Evolutionary conservation across 805 yeast genomes (phyloP).

Genomic region (Myxozyma lipomycoides): DNA sequence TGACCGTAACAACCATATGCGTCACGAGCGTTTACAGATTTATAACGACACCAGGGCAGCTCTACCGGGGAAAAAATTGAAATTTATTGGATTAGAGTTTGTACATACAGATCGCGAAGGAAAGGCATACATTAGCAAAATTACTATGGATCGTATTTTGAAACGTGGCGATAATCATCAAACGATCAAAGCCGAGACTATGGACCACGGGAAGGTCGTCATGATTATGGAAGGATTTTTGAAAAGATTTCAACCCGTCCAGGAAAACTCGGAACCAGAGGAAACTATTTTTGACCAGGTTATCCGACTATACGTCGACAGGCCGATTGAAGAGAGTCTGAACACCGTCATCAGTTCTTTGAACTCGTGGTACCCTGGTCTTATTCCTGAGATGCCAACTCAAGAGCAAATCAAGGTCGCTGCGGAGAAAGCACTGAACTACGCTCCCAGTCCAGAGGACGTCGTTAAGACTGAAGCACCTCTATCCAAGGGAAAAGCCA

Average conservation of each 20-base stretch:
- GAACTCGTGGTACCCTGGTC: constrained; percentile 42
- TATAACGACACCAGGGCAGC: constrained; percentile 48
- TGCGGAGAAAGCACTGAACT: constrained; percentile 49
- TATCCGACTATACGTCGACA: constrained; percentile 51
- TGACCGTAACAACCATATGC: constrained; percentile 80
- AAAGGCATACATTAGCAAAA: constrained; percentile 24
- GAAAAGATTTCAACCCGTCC: constrained; percentile 60
- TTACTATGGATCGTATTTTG: constrained; percentile 58
- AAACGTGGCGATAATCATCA: constrained; percentile 86
- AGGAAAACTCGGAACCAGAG: constrained; percentile 53
- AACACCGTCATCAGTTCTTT: constrained; percentile 43
- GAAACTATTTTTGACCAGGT: constrained; percentile 55
- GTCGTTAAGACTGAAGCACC: constrained; percentile 25
- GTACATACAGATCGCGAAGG: constrained; percentile 37
- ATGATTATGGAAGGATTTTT: constrained; percentile 73
- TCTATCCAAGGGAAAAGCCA: neutral
- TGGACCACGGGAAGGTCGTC: constrained; percentile 49
- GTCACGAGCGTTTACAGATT: constrained; percentile 63
- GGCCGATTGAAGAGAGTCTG: constrained; percentile 52
- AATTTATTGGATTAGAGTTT: constrained; percentile 68
- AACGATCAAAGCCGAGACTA: constrained; percentile 54
- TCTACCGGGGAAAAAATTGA: constrained; percentile 43
- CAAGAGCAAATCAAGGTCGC: constrained; percentile 45
- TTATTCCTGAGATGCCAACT: constrained; percentile 44
- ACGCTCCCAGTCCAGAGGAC: constrained; percentile 60